phyloP scores from a whole-genome alignment of 495 filamentous ascomycete genomes.

The Diplogelasinospora grovesii region DNA sequence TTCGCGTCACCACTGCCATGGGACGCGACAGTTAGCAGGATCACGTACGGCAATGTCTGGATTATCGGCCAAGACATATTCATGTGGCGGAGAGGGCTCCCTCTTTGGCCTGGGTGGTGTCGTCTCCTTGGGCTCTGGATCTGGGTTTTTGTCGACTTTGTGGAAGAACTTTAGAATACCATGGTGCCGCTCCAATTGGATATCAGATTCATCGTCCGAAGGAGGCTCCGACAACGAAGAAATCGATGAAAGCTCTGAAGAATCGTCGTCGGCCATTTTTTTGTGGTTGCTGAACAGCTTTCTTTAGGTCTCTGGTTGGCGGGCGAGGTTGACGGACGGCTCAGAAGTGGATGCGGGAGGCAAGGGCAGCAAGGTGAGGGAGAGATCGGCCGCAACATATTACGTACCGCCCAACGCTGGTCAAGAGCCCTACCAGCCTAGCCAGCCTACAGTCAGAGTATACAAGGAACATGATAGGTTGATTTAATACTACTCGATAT shows the following conservation, averaged over 20 bases:
- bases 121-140: constrained; percentile 32
- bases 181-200: constrained; percentile 41
- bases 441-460: constrained; percentile 2
- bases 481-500: no score
- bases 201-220: constrained; percentile 45
- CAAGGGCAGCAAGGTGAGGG: constrained; percentile 10
- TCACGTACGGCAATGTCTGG: constrained; percentile 76
- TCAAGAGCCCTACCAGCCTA: constrained; percentile 17
- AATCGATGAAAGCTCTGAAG: constrained; percentile 48
- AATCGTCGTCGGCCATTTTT: constrained; percentile 48
- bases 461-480: constrained; percentile 24
- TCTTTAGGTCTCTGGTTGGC: constrained; percentile 11
- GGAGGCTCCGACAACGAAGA: constrained; percentile 47
- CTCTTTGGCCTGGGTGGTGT: constrained; percentile 68
- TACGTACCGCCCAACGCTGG: constrained; percentile 27
- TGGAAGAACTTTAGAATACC: constrained; percentile 55
- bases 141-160: constrained; percentile 37
- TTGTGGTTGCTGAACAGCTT: constrained; percentile 6
- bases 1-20: constrained; percentile 30
- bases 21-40: constrained; percentile 19
- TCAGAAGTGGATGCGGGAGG: constrained; percentile 5
- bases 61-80: constrained; percentile 83
- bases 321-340: constrained; percentile 9
- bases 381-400: constrained; percentile 28
- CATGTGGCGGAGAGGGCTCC: constrained; percentile 78